Evolutionary conservation across 108 stramenopile genomes (phyloP).

Genomic region (Pinguiococcus pyrenoidosus): DNA sequence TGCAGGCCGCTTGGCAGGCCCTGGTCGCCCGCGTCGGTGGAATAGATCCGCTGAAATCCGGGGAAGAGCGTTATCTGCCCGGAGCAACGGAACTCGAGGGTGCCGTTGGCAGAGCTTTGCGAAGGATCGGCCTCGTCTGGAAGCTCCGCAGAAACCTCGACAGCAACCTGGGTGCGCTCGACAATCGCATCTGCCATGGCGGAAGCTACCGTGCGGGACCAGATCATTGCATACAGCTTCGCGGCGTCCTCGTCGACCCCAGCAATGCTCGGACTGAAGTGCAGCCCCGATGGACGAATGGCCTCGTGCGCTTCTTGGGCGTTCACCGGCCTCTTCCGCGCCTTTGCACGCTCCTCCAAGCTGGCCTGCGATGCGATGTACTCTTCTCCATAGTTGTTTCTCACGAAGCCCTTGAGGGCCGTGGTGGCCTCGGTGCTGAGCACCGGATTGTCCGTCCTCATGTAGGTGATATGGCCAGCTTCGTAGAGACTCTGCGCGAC

Average conservation of each 20-base stretch:
- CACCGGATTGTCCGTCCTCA: slow-evolving; percentile 61
- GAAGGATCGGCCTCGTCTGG: too few relatives aligned
- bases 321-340: slow-evolving; percentile 21
- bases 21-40: background rate
- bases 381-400: slow-evolving; percentile 21
- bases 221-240: slow-evolving; percentile 49
- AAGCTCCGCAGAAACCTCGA: too few relatives aligned
- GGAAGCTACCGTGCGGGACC: slow-evolving; percentile 46
- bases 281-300: slow-evolving; percentile 51
- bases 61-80: slow-evolving; percentile 42
- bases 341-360: background rate
- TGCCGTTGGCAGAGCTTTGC: too few relatives aligned
- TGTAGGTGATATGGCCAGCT: slow-evolving; percentile 59
- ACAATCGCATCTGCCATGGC: slow-evolving; percentile 46
- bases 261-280: background rate
- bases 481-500: slow-evolving; percentile 62
- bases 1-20: slow-evolving; percentile 15
- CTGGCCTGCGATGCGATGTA: slow-evolving; percentile 4
- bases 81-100: too few relatives aligned
- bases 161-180: slow-evolving; percentile 35
- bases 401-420: slow-evolving; percentile 1
- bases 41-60: slow-evolving; percentile 33
- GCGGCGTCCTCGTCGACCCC: slow-evolving; percentile 14
- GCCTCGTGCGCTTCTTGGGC: slow-evolving; percentile 73
- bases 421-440: slow-evolving; percentile 41